Evolutionary conservation across 192 early-diverging fungal species (phyloP), one percentile per base, ranked within the genome.

Genomic region (Chytriomyces sp.): DNA sequence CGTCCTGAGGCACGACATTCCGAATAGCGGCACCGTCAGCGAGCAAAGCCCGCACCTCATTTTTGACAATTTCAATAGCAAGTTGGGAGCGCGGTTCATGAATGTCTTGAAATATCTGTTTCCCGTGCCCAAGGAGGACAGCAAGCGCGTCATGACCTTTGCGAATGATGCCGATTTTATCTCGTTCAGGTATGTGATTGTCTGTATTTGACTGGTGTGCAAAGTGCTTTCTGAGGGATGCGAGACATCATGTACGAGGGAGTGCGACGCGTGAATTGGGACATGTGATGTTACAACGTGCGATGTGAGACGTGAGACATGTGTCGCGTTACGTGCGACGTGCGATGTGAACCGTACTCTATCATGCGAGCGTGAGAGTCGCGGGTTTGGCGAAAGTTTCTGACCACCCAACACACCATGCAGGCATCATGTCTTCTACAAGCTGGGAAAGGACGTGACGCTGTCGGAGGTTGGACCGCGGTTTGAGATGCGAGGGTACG

Each of bases 11-110:
- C 97, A 99, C 81, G 97, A 99, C 79, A 96, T 99, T 76, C 89
- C 93, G 69, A 92, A 98, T 75, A 86, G 93, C 68, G 97, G 97
- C 59, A 98, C 94, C 31, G 92, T 99, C 28, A 98, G 96, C 3
- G 96, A 99, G 81, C 95, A 94, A 39, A 98, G 87, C 77, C 97
- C 97, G 36, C 97, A 99, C 65, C 79, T 99, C 54, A 95, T 99
- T 72, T 94, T 99, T 82, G 82, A 98, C 75, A 94, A 94, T 73
- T 98, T 99, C 73, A 89, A 88, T 59, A 90, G 91, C 22, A 94
- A 90, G 72, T 85, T 99, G 6, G 96, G 97, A 61, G 75, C 3
- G 1, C 76, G 89, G 88, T 84, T 91, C 37, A 84, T 84, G 66
- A 94, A 88, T 77, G 93, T 99, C 62, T 82, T 99, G 54, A 97